Evolutionary conservation across 2,329 filamentous ascomycete species (phyloP).

Genomic region (Fusarium armeniacum): DNA sequence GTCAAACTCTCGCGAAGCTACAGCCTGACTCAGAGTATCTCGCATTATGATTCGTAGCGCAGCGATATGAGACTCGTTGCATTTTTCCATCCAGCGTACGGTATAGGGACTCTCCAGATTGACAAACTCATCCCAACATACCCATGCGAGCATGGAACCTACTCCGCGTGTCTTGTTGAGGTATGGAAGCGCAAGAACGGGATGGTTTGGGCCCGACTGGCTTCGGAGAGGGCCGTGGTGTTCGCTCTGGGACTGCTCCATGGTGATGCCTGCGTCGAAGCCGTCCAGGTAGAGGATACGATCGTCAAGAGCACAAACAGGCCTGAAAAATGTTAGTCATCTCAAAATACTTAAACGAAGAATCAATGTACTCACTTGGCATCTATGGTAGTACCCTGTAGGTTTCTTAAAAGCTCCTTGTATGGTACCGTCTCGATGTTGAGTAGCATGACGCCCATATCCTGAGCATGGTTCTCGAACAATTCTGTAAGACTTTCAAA

Average conservation of each 20-base stretch:
- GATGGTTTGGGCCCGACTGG: slow-evolving; percentile 7
- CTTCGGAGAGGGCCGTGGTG: slow-evolving; percentile 14
- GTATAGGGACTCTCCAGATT: slow-evolving; percentile 24
- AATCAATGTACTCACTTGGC: not conserved
- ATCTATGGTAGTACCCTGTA: slow-evolving; percentile 1
- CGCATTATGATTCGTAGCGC: slow-evolving; percentile 23
- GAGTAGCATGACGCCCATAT: slow-evolving; percentile 26
- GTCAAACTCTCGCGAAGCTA: not conserved
- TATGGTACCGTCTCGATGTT: slow-evolving; percentile 27
- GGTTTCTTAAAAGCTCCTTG: not conserved
- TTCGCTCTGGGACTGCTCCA: slow-evolving; percentile 24
- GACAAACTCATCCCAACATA: slow-evolving; percentile 31
- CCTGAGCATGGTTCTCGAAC: slow-evolving; percentile 16
- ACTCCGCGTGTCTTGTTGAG: slow-evolving; percentile 15
- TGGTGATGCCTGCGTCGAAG: slow-evolving; percentile 28
- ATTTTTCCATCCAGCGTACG: slow-evolving; percentile 33
- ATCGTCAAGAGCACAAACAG: slow-evolving; percentile 9
- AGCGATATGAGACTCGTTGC: slow-evolving; percentile 21
- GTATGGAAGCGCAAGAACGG: slow-evolving; percentile 15
- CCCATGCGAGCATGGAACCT: slow-evolving; percentile 27
- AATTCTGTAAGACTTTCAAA: slow-evolving; percentile 10
- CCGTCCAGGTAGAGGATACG: slow-evolving; percentile 22
- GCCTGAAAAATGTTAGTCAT: not conserved
- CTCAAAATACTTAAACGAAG: fast-evolving
- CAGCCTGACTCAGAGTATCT: slow-evolving; percentile 12